phyloP scores from a whole-genome alignment of 148 eudicot species.

The Euryodendron excelsum region DNA sequence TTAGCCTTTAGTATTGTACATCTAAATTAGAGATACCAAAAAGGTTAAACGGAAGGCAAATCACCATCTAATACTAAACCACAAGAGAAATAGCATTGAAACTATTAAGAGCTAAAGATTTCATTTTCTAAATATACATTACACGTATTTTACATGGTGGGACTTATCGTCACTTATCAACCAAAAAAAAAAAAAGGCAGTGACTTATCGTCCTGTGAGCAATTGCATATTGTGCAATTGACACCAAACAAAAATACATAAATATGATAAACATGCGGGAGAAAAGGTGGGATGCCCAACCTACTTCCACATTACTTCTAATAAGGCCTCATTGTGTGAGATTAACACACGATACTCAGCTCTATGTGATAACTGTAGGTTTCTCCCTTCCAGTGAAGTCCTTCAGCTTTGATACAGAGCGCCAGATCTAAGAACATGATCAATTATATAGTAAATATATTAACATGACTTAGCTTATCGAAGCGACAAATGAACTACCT shows the following conservation, averaged over 20 bases:
- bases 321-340: constrained; percentile 20
- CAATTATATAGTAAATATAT: neutral
- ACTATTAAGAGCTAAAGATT: neutral
- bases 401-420: constrained; percentile 68
- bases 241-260: neutral
- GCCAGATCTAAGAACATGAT: constrained; percentile 54
- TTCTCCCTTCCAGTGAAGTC: constrained; percentile 81
- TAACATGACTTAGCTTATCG: neutral
- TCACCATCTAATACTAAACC: no score
- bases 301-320: constrained; percentile 4
- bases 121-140: neutral
- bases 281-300: constrained; percentile 11
- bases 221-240: neutral
- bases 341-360: constrained; percentile 1
- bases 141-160: constrained; percentile 15
- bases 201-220: neutral
- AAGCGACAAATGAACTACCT: constrained; percentile 43
- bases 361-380: constrained; percentile 84
- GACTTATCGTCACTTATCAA: constrained; percentile 4
- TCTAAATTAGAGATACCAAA: neutral
- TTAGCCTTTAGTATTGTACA: neutral
- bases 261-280: neutral
- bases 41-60: neutral
- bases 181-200: no score
- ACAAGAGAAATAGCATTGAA: neutral